Conservation (phyloP, 2,329 filamentous ascomycete species). For the Colletotrichum phormii region DNA sequence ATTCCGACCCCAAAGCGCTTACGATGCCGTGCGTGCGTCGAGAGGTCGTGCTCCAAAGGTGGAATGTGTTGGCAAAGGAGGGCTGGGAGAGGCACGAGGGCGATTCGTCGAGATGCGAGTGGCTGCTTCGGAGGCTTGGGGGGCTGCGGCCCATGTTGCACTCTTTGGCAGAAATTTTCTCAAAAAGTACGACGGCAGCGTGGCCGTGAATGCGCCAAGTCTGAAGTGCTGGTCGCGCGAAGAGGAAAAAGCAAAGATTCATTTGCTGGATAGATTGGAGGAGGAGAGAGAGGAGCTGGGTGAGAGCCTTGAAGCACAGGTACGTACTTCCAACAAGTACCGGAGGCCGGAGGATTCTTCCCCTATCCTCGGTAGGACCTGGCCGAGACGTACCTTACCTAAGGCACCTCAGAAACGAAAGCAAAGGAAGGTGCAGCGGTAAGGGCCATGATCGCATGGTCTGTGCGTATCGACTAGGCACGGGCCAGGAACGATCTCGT, state of each 20-base stretch:
- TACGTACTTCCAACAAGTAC: neutral
- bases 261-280: slow-evolving; percentile 1
- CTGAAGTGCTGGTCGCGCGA: neutral
- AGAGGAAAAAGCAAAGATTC: slow-evolving; percentile 24
- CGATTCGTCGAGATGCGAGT: neutral
- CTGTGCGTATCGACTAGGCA: neutral
- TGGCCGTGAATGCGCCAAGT: neutral
- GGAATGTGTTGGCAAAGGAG: neutral
- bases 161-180: too few species aligned
- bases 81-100: neutral
- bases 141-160: neutral
- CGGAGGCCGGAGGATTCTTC: neutral
- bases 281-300: neutral
- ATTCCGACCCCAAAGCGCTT: neutral
- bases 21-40: neutral
- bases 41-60: neutral
- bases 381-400: neutral
- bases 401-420: neutral
- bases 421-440: neutral
- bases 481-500: neutral
- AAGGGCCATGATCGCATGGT: neutral
- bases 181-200: neutral
- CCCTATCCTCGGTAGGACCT: too few species aligned
- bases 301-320: neutral
- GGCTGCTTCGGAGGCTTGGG: neutral